phyloP scores from a whole-genome alignment of 768 basidiomycete species.

The Mycena sanguinolenta region DNA sequence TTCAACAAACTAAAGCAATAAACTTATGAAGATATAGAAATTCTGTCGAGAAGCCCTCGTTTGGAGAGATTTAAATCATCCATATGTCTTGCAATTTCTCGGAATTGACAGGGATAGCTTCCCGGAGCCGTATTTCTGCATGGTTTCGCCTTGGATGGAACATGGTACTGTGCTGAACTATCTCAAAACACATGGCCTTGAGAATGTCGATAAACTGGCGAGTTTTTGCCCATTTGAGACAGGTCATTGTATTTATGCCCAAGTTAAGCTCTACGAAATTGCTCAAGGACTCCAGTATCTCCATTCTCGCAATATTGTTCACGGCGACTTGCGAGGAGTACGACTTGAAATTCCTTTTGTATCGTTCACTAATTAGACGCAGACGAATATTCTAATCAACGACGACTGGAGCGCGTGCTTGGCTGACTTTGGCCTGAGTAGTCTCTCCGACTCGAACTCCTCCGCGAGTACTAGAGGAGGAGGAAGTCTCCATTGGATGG shows the following conservation, averaged over 20 bases:
- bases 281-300: constrained; percentile 41
- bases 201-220: constrained; percentile 37
- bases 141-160: constrained; percentile 49
- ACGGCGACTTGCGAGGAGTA: constrained; percentile 36
- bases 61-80: constrained; percentile 45
- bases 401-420: constrained; percentile 48
- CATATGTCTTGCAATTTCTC: constrained; percentile 44
- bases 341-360: no score
- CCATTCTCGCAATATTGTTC: constrained; percentile 36
- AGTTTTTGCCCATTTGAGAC: no score
- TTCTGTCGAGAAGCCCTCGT: constrained; percentile 45
- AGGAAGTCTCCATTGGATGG: background rate
- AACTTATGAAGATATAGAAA: constrained; percentile 36
- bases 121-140: constrained; percentile 39
- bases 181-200: constrained; percentile 35
- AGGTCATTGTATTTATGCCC: background rate
- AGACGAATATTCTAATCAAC: constrained; percentile 50
- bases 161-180: constrained; percentile 42
- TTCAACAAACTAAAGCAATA: no score
- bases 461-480: constrained; percentile 41
- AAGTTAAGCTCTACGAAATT: constrained; percentile 35
- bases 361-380: no score
- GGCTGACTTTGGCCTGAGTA: constrained; percentile 51
- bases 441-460: constrained; percentile 44
- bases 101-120: constrained; percentile 45